phyloP scores from a whole-genome alignment of 305 asterid species.

The Fraxinus platypoda region DNA sequence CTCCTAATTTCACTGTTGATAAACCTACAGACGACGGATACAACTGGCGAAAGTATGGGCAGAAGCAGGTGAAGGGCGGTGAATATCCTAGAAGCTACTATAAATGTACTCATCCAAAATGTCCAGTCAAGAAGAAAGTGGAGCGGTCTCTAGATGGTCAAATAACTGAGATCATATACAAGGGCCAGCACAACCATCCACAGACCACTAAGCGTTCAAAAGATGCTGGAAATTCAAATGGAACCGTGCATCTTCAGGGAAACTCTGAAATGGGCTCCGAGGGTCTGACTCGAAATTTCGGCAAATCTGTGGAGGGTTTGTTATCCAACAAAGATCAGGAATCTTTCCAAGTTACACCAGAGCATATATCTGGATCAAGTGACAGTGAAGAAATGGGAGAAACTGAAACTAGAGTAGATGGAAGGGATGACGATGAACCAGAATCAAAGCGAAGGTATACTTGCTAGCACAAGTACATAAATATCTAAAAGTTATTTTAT shows the following conservation, averaged over 20 bases:
- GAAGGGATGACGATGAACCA: slow-evolving; percentile 67
- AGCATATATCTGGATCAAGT: slow-evolving; percentile 64
- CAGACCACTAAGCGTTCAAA: slow-evolving; percentile 60
- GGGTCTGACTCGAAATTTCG: slow-evolving; percentile 36
- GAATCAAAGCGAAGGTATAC: slow-evolving; percentile 71
- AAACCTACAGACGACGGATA: slow-evolving; percentile 56
- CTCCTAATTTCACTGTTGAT: slow-evolving; percentile 48
- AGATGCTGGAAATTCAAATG: slow-evolving; percentile 47
- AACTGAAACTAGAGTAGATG: slow-evolving; percentile 49
- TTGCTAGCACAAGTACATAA: neutral
- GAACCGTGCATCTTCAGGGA: slow-evolving; percentile 34
- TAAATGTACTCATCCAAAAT: slow-evolving; percentile 65
- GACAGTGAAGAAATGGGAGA: slow-evolving; percentile 68
- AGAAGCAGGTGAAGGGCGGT: slow-evolving; percentile 93
- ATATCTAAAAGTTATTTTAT: neutral
- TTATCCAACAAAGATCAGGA: slow-evolving; percentile 48
- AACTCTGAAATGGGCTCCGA: slow-evolving; percentile 40
- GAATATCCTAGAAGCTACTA: slow-evolving; percentile 91
- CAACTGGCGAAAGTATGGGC: slow-evolving; percentile 60
- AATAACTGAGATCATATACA: slow-evolving; percentile 74
- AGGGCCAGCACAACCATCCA: slow-evolving; percentile 76
- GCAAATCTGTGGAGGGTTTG: slow-evolving; percentile 35
- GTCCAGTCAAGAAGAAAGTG: slow-evolving; percentile 82
- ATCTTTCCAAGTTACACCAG: slow-evolving; percentile 59
- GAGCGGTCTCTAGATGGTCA: slow-evolving; percentile 84